Conservation (phyloP, 345 rosid species). For the Erysimum cheiranthoides region DNA sequence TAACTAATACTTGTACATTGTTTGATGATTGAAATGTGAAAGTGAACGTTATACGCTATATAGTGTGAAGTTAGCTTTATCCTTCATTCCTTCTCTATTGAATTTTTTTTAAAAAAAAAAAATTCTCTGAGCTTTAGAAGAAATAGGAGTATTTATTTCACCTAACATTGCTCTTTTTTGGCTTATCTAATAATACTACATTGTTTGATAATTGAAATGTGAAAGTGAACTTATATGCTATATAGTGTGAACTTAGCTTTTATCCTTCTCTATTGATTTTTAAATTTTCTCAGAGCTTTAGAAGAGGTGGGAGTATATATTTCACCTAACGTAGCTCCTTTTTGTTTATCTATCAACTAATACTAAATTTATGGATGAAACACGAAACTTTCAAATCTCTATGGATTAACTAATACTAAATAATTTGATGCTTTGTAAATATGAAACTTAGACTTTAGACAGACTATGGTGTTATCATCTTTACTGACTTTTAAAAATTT, state of each 20-base stretch:
- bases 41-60: neutral
- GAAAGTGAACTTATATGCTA: neutral
- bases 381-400: neutral
- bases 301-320: neutral
- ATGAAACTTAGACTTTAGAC: neutral
- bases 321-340: neutral
- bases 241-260: constrained; percentile 19
- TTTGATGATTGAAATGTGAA: constrained; percentile 14
- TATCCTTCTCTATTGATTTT: neutral
- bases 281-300: neutral
- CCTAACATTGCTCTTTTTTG: neutral
- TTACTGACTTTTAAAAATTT: neutral
- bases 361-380: neutral
- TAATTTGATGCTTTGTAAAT: neutral
- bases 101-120: too few relatives aligned
- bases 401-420: neutral
- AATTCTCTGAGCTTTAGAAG: neutral
- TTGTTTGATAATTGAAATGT: neutral
- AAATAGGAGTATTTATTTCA: constrained; percentile 1
- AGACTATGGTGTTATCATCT: constrained; percentile 7
- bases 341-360: neutral
- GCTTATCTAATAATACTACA: neutral
- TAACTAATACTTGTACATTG: neutral
- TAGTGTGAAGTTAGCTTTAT: constrained; percentile 16
- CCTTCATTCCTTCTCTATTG: neutral